Base-by-base conservation (phyloP, 306 rosid species). In the Cicer bijugum region DNA sequence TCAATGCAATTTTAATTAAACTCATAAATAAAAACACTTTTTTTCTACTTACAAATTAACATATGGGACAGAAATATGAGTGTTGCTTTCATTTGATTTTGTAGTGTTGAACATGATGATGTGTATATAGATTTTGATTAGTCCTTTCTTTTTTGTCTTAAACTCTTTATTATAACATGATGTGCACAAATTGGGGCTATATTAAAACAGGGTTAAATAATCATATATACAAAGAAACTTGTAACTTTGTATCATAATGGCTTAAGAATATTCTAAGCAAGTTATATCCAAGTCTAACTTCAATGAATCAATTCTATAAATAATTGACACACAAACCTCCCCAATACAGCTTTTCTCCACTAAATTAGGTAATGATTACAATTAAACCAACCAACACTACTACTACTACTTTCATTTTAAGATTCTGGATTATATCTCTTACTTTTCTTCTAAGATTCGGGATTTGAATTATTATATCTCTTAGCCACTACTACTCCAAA, bases 331-430 rank as follows among this genome's bases (percentile, higher is more conserved):
- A 40, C 63, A 81, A 74, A 12, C 69, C 23, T 62, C 20, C 9
- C 65, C 20, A 46, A 11, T 63, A 76, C 80, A 84, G 80, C 85
- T 89, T 84, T 78, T 82, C 78, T 76, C 81, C 86, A 85, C 86
- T 66, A 77, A 57, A 72, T 80, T 87, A 76, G 44, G 83, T 82
- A 28, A 78, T 80, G 81, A 81, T 82, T 79, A 59, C 77, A 38
- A 77, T 74, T 77, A 84, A 62, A 82, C 75, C 82, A 73, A 55
- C 75, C 69, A 79, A 63, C 74, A 62, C 14, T 28, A 28, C 33
- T 2, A 20, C 23, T 80, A 9, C 43, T 51, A 50, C 67, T 62
- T 75, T 45, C 42, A 51, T 69, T 68, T 75, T 69, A 53, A 70
- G 77, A 63, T 52, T 69, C 55, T 58, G 72, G 72, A 67, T 74